Evolutionary conservation across 2,329 filamentous ascomycete species (phyloP).

Genomic region (Fusarium fujikuroi): DNA sequence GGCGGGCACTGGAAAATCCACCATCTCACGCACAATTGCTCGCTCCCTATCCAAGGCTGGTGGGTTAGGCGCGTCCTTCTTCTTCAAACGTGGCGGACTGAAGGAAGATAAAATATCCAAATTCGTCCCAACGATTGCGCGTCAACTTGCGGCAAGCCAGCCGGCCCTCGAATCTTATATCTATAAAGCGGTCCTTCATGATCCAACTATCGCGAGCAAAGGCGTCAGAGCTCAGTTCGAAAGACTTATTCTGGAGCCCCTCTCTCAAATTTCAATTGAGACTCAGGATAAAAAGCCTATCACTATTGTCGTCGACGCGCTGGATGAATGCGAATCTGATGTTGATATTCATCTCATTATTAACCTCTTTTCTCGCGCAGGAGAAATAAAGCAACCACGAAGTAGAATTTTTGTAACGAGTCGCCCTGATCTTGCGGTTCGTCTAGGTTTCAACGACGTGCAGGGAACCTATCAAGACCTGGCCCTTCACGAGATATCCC

Average conservation of each 20-base stretch:
- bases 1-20: constrained; percentile 1
- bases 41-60: fast-evolving
- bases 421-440: constrained; percentile 53
- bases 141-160: neutral
- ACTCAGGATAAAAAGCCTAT: neutral
- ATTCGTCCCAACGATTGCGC: neutral
- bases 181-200: fast-evolving
- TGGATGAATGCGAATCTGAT: neutral
- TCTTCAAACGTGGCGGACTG: constrained; percentile 54
- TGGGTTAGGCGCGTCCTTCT: constrained; percentile 51
- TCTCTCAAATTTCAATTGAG: neutral
- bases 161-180: fast-evolving
- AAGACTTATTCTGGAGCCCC: neutral
- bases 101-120: fast-evolving
- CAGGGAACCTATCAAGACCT: constrained; percentile 32
- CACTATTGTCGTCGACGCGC: neutral
- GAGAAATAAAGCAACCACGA: constrained; percentile 5
- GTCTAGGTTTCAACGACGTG: constrained; percentile 49
- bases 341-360: neutral
- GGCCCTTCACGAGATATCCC: constrained; percentile 51
- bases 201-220: neutral
- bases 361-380: neutral
- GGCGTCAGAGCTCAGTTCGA: neutral
- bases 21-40: constrained; percentile 54
- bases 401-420: constrained; percentile 53